Conservation (phyloP, 2,329 filamentous ascomycete genomes). For the Ophiocordyceps polyrhachis-furcata region DNA sequence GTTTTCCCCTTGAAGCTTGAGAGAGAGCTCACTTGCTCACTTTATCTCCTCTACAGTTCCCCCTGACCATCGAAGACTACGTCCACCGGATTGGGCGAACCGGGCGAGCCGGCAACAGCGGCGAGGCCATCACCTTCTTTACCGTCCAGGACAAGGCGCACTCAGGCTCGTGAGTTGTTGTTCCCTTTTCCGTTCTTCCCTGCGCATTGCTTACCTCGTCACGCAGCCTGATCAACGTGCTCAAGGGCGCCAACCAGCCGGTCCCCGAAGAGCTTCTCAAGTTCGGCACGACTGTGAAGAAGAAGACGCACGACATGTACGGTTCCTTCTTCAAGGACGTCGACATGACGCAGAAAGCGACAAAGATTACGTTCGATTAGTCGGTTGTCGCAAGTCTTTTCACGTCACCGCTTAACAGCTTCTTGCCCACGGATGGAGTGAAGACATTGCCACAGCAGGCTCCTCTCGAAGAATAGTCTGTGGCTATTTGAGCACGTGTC, state of each 20-base stretch:
- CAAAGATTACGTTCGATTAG: slow-evolving; percentile 79
- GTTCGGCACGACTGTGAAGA: slow-evolving; percentile 96
- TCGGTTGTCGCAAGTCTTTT: not conserved
- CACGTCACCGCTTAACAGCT: slow-evolving; percentile 12
- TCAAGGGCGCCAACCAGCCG: slow-evolving; percentile 79
- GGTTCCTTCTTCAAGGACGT: slow-evolving; percentile 91
- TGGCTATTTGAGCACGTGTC: not conserved
- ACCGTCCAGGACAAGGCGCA: slow-evolving; percentile 87
- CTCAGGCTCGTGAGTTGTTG: slow-evolving; percentile 59
- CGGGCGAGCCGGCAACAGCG: slow-evolving; percentile 77
- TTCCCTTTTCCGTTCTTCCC: too few species aligned
- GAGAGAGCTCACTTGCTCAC: not conserved
- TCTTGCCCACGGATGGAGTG: slow-evolving; percentile 19
- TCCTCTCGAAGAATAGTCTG: slow-evolving; percentile 35
- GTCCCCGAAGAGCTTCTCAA: slow-evolving; percentile 84
- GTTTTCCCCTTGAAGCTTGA: not conserved
- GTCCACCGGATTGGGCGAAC: slow-evolving; percentile 94
- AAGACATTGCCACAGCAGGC: slow-evolving; percentile 32
- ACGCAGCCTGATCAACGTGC: slow-evolving; percentile 69
- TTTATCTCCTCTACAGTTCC: slow-evolving; percentile 39
- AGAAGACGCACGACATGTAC: slow-evolving; percentile 91
- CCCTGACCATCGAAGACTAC: slow-evolving; percentile 89
- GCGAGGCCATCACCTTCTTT: slow-evolving; percentile 81
- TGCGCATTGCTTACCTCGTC: not conserved
- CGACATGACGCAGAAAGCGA: slow-evolving; percentile 64